Conservation (phyloP, 148 eudicot species). For the Selenicereus undatus region DNA sequence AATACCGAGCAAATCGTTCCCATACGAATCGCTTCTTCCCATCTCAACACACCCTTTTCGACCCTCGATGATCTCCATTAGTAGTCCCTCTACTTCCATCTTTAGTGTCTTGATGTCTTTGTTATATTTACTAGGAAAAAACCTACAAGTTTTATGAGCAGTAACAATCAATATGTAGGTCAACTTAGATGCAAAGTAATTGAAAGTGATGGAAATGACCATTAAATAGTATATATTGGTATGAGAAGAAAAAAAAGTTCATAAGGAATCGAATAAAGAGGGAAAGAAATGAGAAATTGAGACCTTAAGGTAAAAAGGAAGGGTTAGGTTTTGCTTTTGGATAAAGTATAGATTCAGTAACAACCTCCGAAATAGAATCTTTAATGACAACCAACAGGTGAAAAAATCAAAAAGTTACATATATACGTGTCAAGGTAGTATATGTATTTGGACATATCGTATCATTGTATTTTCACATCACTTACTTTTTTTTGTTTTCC, state of each 20-base stretch:
- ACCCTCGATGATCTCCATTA: conserved; percentile 79
- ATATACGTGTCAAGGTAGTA: not conserved
- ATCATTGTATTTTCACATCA: no score
- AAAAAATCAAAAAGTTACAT: no score
- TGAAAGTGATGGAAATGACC: conserved; percentile 21
- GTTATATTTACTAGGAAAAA: conserved; percentile 91
- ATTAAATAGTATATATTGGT: not conserved
- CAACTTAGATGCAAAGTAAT: conserved; percentile 18
- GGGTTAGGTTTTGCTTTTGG: not conserved
- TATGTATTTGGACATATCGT: not conserved
- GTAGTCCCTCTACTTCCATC: conserved; percentile 59
- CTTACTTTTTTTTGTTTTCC: not conserved
- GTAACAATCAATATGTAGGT: not conserved
- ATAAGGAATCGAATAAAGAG: conserved; percentile 21
- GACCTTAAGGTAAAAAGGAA: not conserved
- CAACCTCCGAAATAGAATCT: not conserved
- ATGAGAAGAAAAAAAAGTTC: not conserved
- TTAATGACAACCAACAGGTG: not conserved
- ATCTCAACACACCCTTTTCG: conserved; percentile 60
- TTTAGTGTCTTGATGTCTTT: conserved; percentile 72
- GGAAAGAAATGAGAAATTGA: not conserved
- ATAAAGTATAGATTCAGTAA: not conserved
- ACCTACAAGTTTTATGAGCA: conserved; percentile 33
- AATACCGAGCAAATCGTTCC: conserved; percentile 76
- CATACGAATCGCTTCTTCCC: conserved; percentile 67